A percentile compares a stretch with the other conserved stretches of the same genome.
These are phyloP conservation scores for Ganoderma meredithae DNA, from an alignment of 1,284 basidiomycete species.

Conservation along the genomic window DNA sequence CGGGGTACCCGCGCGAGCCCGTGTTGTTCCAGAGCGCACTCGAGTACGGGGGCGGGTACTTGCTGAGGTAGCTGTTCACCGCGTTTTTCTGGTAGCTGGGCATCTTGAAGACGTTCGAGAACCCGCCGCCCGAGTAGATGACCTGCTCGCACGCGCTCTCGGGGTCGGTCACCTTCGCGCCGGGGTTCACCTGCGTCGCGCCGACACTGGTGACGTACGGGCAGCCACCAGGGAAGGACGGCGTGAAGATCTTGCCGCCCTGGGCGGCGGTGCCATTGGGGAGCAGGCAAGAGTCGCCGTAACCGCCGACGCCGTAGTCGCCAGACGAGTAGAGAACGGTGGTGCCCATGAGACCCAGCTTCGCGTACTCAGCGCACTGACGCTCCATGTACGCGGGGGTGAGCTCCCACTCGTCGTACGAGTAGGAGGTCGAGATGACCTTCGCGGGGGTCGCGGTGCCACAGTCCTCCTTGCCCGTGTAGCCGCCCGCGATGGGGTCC, in stretches of 20 bases:
- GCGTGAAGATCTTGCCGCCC: constrained; percentile 29
- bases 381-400: constrained; percentile 48
- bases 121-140: constrained; percentile 54
- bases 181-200: constrained; percentile 60
- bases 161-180: constrained; percentile 57
- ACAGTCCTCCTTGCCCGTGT: constrained; percentile 42
- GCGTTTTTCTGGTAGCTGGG: constrained; percentile 49
- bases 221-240: constrained; percentile 44
- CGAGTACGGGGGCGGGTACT: constrained; percentile 49
- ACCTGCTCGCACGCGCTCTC: constrained; percentile 52
- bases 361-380: constrained; percentile 57
- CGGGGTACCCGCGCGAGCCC: constrained; percentile 53
- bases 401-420: constrained; percentile 45
- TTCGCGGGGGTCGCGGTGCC: constrained; percentile 47
- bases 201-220: constrained; percentile 73
- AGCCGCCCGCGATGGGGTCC: constrained; percentile 28
- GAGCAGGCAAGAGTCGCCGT: constrained; percentile 36
- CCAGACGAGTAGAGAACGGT: constrained; percentile 36
- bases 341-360: constrained; percentile 40
- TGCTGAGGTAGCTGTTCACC: constrained; percentile 44
- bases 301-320: constrained; percentile 33
- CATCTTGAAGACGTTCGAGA: constrained; percentile 51
- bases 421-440: constrained; percentile 53
- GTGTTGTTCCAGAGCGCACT: constrained; percentile 36
- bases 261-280: constrained; percentile 28